Base-by-base conservation (phyloP, 768 basidiomycete genomes). In the Coprinopsis sp. region DNA sequence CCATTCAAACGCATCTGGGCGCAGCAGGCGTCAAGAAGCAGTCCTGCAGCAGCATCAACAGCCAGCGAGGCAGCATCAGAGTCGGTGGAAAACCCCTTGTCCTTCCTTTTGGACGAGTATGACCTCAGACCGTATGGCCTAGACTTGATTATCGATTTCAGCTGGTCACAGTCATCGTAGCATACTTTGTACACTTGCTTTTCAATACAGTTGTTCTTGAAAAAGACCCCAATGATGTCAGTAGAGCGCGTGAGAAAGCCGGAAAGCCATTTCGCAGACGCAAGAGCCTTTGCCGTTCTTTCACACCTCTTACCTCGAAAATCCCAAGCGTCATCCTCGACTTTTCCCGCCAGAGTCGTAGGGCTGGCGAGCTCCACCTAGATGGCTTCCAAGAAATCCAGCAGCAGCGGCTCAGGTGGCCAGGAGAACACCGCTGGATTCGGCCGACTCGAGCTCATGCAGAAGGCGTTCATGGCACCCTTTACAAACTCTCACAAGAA, bases 81-180 rank as follows among this genome's bases (percentile, higher is more conserved):
- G 19, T 18, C 18, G 18, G 7, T 37, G 18, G 18, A 18, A 7
- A 10, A 49, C 43, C 37, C 46, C 33, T 54, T 59, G 7, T 61
- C 65, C 3, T 50, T 68, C 37, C 52, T 68, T 37, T 69, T 76
- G 33, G 64, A 68, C 54, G 79, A 86, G 58, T 82, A 87, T 55
- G 88, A 91, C 59, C 62, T 92, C 50, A 77, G 82, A 22, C 74
- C 75, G 10, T 81, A 84, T 63, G 89, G 89, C 7, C 67, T 92
- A 34, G 80, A 78, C 33, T 65, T 91, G 47, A 68, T 89, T 30
- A 47, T 92, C 33, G 90, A 92, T 60, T 79, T 91, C 59, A 72
- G 82, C 38, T 89, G 86, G 87, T 73, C 58, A 8, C 49, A 51
- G 46, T 58, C 33, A 49, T 33, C 18, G 37, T 33, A 24, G 6